Conservation (phyloP, 176 grass and related monocot genomes). For the Melocanna baccifera region DNA sequence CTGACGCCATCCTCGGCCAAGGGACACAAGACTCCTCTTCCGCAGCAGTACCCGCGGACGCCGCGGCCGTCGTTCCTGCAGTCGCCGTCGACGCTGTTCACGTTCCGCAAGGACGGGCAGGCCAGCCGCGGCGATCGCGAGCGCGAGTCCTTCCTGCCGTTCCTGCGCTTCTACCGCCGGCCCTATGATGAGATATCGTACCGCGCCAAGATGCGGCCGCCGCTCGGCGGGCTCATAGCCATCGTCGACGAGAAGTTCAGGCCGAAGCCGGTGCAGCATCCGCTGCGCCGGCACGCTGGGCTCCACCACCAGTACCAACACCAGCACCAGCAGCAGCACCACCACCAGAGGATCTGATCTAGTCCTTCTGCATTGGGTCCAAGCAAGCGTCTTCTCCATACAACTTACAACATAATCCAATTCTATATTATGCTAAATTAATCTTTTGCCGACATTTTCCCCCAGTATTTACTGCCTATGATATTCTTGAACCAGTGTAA, state of each 20-base stretch:
- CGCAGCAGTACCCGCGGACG: slow-evolving; percentile 67
- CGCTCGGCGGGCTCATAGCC: slow-evolving; percentile 85
- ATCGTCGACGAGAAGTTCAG: slow-evolving; percentile 72
- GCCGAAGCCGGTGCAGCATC: slow-evolving; percentile 31
- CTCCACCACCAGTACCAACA: slow-evolving; percentile 13
- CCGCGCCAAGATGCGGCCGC: slow-evolving; percentile 86
- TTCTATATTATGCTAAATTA: slow-evolving; percentile 46
- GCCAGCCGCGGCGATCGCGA: slow-evolving; percentile 67
- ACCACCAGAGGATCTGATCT: slow-evolving; percentile 51
- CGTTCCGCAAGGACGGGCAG: slow-evolving; percentile 73
- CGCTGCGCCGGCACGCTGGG: slow-evolving; percentile 33
- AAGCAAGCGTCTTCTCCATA: slow-evolving; percentile 43
- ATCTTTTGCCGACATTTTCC: slow-evolving; percentile 38
- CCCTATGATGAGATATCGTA: slow-evolving; percentile 96
- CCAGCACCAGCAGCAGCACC: slow-evolving; percentile 26
- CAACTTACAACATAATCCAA: slow-evolving; percentile 53
- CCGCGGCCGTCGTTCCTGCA: slow-evolving; percentile 93
- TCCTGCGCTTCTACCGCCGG: slow-evolving; percentile 82
- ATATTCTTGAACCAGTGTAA: slow-evolving; percentile 51
- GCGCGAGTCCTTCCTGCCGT: slow-evolving; percentile 78
- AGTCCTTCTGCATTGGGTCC: not conserved
- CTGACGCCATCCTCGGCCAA: slow-evolving; percentile 36
- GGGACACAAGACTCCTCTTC: slow-evolving; percentile 30
- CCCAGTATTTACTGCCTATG: slow-evolving; percentile 31
- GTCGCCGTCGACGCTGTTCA: slow-evolving; percentile 78